phyloP scores from a whole-genome alignment of 2,329 filamentous ascomycete species.

The Alternaria triticimaculans region DNA sequence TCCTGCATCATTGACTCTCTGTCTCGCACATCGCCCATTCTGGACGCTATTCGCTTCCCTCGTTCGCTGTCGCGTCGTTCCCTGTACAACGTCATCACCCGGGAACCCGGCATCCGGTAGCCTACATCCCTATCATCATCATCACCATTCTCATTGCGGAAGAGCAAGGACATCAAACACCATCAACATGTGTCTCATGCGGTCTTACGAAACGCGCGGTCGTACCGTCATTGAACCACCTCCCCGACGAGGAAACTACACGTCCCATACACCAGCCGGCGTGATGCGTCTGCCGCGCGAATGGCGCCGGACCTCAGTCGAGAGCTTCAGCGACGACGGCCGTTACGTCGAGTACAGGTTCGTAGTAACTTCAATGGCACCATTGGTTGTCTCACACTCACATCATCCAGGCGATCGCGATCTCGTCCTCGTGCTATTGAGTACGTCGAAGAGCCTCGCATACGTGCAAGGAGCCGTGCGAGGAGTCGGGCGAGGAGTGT shows the following conservation, averaged over 20 bases:
- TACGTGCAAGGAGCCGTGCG: constrained; percentile 20
- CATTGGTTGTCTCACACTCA: background rate
- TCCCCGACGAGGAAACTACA: constrained; percentile 39
- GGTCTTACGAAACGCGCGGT: constrained; percentile 34
- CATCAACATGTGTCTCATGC: constrained; percentile 44
- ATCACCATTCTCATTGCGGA: background rate
- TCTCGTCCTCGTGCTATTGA: constrained; percentile 34
- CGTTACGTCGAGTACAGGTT: constrained; percentile 31
- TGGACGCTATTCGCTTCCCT: background rate
- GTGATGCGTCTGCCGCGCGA: constrained; percentile 42
- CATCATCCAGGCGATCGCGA: constrained; percentile 15
- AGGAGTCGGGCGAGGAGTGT: constrained; percentile 34
- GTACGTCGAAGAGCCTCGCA: constrained; percentile 36
- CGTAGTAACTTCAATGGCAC: background rate
- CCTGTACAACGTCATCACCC: constrained; percentile 5
- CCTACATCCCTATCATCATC: background rate
- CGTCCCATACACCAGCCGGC: constrained; percentile 42
- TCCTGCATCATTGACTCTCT: background rate
- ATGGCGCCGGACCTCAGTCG: constrained; percentile 30
- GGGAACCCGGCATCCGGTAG: background rate
- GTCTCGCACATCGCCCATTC: background rate
- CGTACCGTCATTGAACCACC: constrained; percentile 41
- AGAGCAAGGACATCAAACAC: background rate
- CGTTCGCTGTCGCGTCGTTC: background rate
- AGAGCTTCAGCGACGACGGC: constrained; percentile 25